These are phyloP conservation scores for Alternaria hordeiaustralica DNA, from an alignment of 2,329 filamentous ascomycete species.

Conservation along the genomic window DNA sequence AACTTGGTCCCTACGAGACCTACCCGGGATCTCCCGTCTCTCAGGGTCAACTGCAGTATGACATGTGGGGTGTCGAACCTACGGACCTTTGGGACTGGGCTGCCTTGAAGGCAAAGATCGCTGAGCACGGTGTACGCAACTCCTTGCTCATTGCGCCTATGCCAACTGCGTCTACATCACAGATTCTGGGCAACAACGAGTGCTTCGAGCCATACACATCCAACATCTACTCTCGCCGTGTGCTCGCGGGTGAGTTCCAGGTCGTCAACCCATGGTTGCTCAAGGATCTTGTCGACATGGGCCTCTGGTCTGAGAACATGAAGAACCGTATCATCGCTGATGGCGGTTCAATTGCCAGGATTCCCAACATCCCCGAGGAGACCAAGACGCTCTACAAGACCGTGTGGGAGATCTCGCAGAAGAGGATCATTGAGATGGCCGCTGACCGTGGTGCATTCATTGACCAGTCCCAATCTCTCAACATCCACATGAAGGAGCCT, in stretches of 20 bases:
- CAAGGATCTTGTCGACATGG: conserved; percentile 97
- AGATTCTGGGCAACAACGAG: conserved; percentile 99
- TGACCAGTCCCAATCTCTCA: conserved; percentile 97
- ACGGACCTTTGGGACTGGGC: conserved; percentile 98
- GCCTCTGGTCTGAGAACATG: conserved; percentile 99
- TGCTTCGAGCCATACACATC: conserved; percentile 99
- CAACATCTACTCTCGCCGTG: conserved; percentile 99
- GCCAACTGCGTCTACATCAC: conserved; percentile 96
- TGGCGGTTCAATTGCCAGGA: conserved; percentile 93
- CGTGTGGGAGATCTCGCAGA: conserved; percentile 98
- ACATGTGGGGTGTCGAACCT: conserved; percentile 97
- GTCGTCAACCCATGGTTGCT: conserved; percentile 99
- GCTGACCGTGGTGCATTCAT: conserved; percentile 98
- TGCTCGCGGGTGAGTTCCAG: conserved; percentile 98
- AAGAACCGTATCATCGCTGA: conserved; percentile 99
- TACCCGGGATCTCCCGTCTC: conserved; percentile 95
- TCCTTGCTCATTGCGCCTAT: conserved; percentile 94
- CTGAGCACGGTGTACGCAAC: conserved; percentile 93
- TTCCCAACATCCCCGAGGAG: conserved; percentile 93
- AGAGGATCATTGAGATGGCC: conserved; percentile 94
- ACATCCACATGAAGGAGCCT: conserved; percentile 99
- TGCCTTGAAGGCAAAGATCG: conserved; percentile 85
- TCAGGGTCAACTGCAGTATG: conserved; percentile 94
- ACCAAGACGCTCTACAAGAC: conserved; percentile 99
- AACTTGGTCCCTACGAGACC: conserved; percentile 82